Base-by-base conservation (phyloP, 441 rosid species). In the Biscutella laevigata region DNA sequence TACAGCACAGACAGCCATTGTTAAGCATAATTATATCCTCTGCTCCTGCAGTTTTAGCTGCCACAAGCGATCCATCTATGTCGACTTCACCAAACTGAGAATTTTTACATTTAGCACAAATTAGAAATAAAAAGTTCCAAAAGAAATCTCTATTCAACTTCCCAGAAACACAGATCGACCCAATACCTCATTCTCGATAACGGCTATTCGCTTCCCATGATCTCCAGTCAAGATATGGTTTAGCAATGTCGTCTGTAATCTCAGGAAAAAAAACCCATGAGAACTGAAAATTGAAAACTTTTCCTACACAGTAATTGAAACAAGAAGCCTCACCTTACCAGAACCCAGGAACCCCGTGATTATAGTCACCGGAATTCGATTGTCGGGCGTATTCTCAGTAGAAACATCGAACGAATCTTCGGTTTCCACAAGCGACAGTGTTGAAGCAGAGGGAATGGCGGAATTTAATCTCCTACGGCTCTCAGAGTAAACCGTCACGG, bases 1-100 rank as follows among this genome's bases (percentile, higher is more conserved):
- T 92, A 72, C 99, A 92, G 59, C 99, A 92, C 21, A 92, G 74
- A 61, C 99, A 92, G 24, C 91, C 97, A 60, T 92, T 88, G 66
- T 88, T 92, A 67, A 92, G 84, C 94, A 86, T 81, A 16, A 92
- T 44, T 25, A 92, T 88, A 61, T 88, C 94, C 74, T 86, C 97
- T 6, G 89, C 82, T 56, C 95, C 98, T 32, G 83, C 44, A 61
- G 89, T 63, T 70, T 86, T 86, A 13, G 95, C 73, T 75, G 97
- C 92, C 40, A 88, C 97, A 14, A 86, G 76, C 52, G 95, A 88
- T 12, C 97, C 97, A 68, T 88, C 97, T 35, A 88, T 88, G 59
- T 88, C 97, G 32, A 88, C 74, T 72, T 84, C 95, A 54, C 96
- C 98, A 70, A 37, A 91, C 95, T 86, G 89, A 61, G 60, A 57